Percentiles rank a stretch among this genome's conserved stretches.
Conservation (phyloP, 495 filamentous ascomycete species). For the Talaromyces thailandensis region DNA sequence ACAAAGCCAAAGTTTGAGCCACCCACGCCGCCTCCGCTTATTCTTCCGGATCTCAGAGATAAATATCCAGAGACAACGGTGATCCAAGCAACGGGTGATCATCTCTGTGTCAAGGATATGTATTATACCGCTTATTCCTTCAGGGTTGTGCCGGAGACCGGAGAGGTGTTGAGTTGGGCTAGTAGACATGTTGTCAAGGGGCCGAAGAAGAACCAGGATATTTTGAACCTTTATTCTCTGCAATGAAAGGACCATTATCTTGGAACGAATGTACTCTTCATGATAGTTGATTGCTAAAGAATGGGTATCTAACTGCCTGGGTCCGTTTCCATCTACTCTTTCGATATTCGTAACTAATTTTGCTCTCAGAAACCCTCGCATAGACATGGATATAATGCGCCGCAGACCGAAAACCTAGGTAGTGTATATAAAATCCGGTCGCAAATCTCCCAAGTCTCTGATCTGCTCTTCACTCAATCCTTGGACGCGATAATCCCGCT, state of each 20-base stretch:
- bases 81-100: constrained; percentile 29
- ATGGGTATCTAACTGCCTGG: neutral
- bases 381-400: neutral
- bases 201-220: constrained; percentile 41
- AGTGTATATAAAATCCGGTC: constrained; percentile 76
- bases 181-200: constrained; percentile 39
- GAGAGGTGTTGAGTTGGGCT: constrained; percentile 35
- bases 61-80: constrained; percentile 16
- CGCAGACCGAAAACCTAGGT: constrained; percentile 26
- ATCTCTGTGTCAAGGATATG: constrained; percentile 42
- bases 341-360: neutral
- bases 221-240: constrained; percentile 23
- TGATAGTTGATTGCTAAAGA: neutral
- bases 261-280: neutral
- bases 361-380: neutral
- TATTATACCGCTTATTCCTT: constrained; percentile 41
- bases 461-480: constrained; percentile 25
- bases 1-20: constrained; percentile 2
- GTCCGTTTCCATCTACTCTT: neutral
- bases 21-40: neutral
- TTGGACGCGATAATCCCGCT: constrained; percentile 58
- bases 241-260: neutral
- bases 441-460: constrained; percentile 50
- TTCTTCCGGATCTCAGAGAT: neutral
- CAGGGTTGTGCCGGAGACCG: constrained; percentile 22